phyloP scores from a whole-genome alignment of 2,329 filamentous ascomycete genomes.

The Ascomycota sp. region DNA sequence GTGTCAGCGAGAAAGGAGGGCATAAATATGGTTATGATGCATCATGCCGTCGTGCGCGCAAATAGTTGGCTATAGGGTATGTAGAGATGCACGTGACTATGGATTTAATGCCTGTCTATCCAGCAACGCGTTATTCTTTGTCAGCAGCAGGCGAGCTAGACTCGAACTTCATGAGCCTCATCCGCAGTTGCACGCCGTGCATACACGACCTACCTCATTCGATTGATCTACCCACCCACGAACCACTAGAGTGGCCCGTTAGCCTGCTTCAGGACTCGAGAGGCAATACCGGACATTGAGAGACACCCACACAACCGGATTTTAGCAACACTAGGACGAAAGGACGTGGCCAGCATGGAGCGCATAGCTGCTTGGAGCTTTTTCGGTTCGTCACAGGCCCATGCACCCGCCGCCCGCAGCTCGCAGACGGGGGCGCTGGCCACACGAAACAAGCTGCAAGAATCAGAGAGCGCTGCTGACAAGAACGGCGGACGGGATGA shows the following conservation, averaged over 20 bases:
- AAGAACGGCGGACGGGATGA: too few species aligned
- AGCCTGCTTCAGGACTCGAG: background rate
- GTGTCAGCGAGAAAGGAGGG: too few species aligned
- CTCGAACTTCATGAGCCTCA: background rate
- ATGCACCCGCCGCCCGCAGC: background rate
- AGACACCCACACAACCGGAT: background rate
- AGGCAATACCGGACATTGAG: too few species aligned
- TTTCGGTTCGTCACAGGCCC: constrained; percentile 49
- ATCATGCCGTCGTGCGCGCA: too few species aligned
- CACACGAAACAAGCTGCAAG: background rate
- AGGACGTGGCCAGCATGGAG: constrained; percentile 26
- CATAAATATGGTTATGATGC: too few species aligned
- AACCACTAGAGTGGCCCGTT: constrained; percentile 5
- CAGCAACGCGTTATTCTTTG: too few species aligned
- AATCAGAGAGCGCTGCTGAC: too few species aligned
- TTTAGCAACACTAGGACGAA: too few species aligned
- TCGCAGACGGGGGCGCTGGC: background rate
- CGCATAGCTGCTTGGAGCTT: constrained; percentile 66
- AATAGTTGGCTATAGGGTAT: too few species aligned
- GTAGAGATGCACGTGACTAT: too few species aligned
- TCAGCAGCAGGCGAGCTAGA: too few species aligned
- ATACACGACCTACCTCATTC: background rate
- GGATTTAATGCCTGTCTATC: too few species aligned
- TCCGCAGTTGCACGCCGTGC: background rate
- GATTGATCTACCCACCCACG: constrained; percentile 4